Conservation (phyloP, 2,329 filamentous ascomycete species). For the Aspergillus amoenus region DNA sequence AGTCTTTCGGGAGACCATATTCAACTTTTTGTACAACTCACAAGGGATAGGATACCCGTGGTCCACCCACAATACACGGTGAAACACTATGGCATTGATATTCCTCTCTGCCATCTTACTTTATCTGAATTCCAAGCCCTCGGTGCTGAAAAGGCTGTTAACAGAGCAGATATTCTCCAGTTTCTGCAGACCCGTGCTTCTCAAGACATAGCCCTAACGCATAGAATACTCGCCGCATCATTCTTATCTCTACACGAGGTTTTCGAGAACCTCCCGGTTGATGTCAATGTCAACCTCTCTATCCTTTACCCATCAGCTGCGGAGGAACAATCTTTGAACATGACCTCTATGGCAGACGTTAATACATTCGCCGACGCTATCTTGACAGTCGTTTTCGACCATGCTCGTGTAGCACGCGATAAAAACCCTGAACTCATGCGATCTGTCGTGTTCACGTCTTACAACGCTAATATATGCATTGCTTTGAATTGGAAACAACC, state of each 20-base stretch:
- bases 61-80: conserved; percentile 85
- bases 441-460: conserved; percentile 91
- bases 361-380: conserved; percentile 85
- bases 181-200: conserved; percentile 33
- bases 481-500: conserved; percentile 99
- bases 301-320: conserved; percentile 77
- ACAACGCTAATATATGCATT: conserved; percentile 85
- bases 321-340: conserved; percentile 68
- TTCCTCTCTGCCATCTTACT: conserved; percentile 77
- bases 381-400: conserved; percentile 83
- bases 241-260: conserved; percentile 80
- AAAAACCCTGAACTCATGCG: conserved; percentile 70
- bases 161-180: conserved; percentile 27
- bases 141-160: conserved; percentile 38
- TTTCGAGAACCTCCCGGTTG: conserved; percentile 69
- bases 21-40: conserved; percentile 86
- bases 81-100: conserved; percentile 70
- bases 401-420: conserved; percentile 70
- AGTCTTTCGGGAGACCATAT: conserved; percentile 96
- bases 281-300: conserved; percentile 89
- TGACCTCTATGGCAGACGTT: conserved; percentile 76
- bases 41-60: conserved; percentile 80
- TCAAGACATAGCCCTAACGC: conserved; percentile 61
- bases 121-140: conserved; percentile 56
- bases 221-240: conserved; percentile 70